Conservation (phyloP, 1,284 basidiomycete genomes). For the Papiliotrema fonsecae region DNA sequence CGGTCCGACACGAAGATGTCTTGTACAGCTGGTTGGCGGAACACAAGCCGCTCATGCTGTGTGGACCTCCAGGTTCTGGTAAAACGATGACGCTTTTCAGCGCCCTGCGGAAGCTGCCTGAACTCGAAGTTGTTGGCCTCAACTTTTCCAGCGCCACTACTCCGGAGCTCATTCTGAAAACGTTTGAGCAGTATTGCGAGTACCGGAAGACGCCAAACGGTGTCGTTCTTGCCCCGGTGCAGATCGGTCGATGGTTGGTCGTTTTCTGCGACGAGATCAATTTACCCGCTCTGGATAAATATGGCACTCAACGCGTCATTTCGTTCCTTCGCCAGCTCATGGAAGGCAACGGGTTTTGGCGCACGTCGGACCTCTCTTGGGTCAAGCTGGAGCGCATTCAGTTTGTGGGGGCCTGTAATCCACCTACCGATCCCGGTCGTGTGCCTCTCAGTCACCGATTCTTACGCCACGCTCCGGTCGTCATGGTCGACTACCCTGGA, state of each 20-base stretch:
- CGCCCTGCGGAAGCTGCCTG: constrained; percentile 91
- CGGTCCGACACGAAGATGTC: constrained; percentile 96
- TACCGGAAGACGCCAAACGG: constrained; percentile 98
- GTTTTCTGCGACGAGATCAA: constrained; percentile 99
- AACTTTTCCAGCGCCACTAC: constrained; percentile 99
- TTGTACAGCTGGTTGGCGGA: constrained; percentile 98
- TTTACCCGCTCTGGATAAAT: constrained; percentile 92
- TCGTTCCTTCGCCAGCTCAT: constrained; percentile 97
- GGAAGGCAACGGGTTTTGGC: constrained; percentile 92
- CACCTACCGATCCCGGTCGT: constrained; percentile 98
- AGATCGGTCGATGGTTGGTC: constrained; percentile 96
- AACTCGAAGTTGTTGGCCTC: constrained; percentile 98
- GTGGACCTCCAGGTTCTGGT: constrained; percentile 96
- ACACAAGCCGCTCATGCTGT: constrained; percentile 97
- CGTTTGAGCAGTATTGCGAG: constrained; percentile 99
- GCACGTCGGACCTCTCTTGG: constrained; percentile 93
- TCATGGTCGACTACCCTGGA: constrained; percentile 99
- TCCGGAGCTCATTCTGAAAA: constrained; percentile 95
- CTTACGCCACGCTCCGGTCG: constrained; percentile 94
- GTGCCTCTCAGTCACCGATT: constrained; percentile 97
- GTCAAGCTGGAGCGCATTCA: constrained; percentile 96
- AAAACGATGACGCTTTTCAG: constrained; percentile 99
- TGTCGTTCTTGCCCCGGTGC: constrained; percentile 83
- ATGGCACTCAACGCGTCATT: constrained; percentile 97
- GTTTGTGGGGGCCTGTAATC: constrained; percentile 99